Percentiles rank a stretch among this genome's conserved stretches.
Conservation (phyloP, 257 asterid species). For the Dorcoceras hygrometricum region DNA sequence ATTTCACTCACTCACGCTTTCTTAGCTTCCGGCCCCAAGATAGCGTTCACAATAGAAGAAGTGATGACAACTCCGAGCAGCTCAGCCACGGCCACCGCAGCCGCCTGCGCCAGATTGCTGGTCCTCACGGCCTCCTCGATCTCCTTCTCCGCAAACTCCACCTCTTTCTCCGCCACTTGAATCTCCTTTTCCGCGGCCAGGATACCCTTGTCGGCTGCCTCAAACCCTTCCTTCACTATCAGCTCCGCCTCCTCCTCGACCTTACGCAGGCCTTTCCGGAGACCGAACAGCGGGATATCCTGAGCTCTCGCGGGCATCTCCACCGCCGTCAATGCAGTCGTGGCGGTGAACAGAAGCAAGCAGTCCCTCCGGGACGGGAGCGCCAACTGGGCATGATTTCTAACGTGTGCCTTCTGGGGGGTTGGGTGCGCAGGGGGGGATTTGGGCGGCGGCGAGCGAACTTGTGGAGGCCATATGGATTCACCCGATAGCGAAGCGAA, state of each 20-base stretch:
- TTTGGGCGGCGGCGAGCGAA: slow-evolving; percentile 39
- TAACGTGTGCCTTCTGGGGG: slow-evolving; percentile 22
- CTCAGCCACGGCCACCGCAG: slow-evolving; percentile 70
- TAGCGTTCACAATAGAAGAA: slow-evolving; percentile 64
- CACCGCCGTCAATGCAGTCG: slow-evolving; percentile 52
- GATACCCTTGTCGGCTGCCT: slow-evolving; percentile 65
- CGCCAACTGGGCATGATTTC: slow-evolving; percentile 27
- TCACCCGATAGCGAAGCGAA: slow-evolving; percentile 12
- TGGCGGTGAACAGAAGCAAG: slow-evolving; percentile 52
- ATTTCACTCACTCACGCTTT: slow-evolving; percentile 38
- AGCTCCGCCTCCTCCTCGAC: slow-evolving; percentile 68
- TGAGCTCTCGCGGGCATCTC: slow-evolving; percentile 63
- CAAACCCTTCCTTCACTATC: slow-evolving; percentile 77
- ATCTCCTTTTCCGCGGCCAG: slow-evolving; percentile 62
- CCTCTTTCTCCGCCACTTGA: slow-evolving; percentile 52
- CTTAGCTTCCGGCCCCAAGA: slow-evolving; percentile 79
- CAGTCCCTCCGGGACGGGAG: slow-evolving; percentile 64
- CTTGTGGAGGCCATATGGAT: slow-evolving; percentile 63
- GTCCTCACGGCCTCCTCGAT: slow-evolving; percentile 50
- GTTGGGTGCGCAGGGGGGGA: slow-evolving; percentile 37
- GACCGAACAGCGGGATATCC: slow-evolving; percentile 76
- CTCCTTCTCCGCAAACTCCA: slow-evolving; percentile 55
- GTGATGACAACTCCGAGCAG: slow-evolving; percentile 57
- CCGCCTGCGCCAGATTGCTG: slow-evolving; percentile 75
- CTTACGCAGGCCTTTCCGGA: slow-evolving; percentile 55